phyloP scores from a whole-genome alignment of 176 grass and related monocot genomes.

The Ensete ventricosum region DNA sequence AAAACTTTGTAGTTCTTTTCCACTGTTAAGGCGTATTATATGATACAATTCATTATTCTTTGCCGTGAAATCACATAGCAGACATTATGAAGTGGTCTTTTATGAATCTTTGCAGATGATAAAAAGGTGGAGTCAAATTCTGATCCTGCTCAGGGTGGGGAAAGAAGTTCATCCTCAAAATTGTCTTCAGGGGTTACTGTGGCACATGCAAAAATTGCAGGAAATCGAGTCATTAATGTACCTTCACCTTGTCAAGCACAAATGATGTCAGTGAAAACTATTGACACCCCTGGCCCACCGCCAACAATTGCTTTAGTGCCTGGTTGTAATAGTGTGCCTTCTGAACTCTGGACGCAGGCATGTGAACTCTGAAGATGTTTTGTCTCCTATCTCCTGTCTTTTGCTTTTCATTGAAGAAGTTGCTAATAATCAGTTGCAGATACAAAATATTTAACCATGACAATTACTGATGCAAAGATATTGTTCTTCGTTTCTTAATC shows the following conservation, averaged over 20 bases:
- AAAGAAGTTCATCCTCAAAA: conserved; percentile 40
- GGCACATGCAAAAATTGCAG: conserved; percentile 21
- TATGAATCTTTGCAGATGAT: conserved; percentile 13
- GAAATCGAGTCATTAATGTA: conserved; percentile 31
- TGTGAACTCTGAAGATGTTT: conserved; percentile 8
- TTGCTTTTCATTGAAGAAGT: not conserved
- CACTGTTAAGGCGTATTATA: not conserved
- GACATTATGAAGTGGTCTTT: conserved; percentile 2
- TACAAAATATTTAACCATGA: not conserved
- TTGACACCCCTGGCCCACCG: conserved; percentile 21
- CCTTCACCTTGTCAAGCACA: conserved; percentile 27
- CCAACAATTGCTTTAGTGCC: conserved; percentile 22
- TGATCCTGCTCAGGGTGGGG: conserved; percentile 18
- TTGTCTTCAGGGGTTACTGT: conserved; percentile 20
- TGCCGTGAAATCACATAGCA: not conserved
- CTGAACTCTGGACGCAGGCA: conserved; percentile 47
- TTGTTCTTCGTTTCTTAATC: too few relatives aligned
- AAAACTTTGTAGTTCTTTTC: not conserved
- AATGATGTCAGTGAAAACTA: conserved; percentile 34
- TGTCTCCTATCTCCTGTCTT: too few relatives aligned
- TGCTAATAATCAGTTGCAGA: conserved; percentile 3
- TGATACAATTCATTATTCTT: not conserved
- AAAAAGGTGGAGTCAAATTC: conserved; percentile 14
- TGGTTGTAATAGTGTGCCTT: conserved; percentile 26
- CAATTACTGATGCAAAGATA: too few relatives aligned